Base-by-base conservation (phyloP, 495 filamentous ascomycete species). In the Neurospora sp. region DNA sequence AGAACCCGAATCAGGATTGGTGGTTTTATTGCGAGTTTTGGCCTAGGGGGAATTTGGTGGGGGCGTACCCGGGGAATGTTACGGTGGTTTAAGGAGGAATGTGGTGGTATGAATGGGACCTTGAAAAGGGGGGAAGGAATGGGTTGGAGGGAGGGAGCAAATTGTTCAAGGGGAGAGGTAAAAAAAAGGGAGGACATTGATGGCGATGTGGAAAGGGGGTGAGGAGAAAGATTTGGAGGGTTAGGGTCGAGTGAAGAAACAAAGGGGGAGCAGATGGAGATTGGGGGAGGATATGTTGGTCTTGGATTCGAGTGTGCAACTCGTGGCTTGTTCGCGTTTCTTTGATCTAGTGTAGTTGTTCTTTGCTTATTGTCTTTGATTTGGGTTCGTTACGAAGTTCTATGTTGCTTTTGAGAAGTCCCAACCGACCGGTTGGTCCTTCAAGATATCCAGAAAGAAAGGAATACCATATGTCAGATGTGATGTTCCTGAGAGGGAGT, bases 1-100 rank as follows among this genome's bases (percentile, higher is more conserved):
- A 76, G 31, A 77, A 74, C 37, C 39, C 42, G 31, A 60, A 77
- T 2, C 39, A 77, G 72, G 74, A 76, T 60, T 78, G 74, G 77
- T 78, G 72, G 74, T 77, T 78, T 38, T 76, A 76, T 42, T 78
- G 77, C 66, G 73, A 77, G 44, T 77, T 75, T 69, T 72, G 66
- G 39, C 77, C 77, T 23, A 54, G 69, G 31, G 77, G 77, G 7
- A 78, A 78, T 49, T 31, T 77, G 7, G 20, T 62, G 16, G 73
- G 70, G 2, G 23, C 40, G 3, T 78, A 77, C 71, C 49, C 40
- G 8, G 62, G 66, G n/a, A 78, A 78, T 70, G 77, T 78, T 1
- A 73, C 72, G 16, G 54, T 66, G 5, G 54, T 66, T 4, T 66
- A 0, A 18, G 35, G 3, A 35, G 35, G 0, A 35, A 35, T 5